These are phyloP conservation scores for Aureobasidium melanogenum DNA, from an alignment of 2,329 filamentous ascomycete species.

Conservation along the genomic window DNA sequence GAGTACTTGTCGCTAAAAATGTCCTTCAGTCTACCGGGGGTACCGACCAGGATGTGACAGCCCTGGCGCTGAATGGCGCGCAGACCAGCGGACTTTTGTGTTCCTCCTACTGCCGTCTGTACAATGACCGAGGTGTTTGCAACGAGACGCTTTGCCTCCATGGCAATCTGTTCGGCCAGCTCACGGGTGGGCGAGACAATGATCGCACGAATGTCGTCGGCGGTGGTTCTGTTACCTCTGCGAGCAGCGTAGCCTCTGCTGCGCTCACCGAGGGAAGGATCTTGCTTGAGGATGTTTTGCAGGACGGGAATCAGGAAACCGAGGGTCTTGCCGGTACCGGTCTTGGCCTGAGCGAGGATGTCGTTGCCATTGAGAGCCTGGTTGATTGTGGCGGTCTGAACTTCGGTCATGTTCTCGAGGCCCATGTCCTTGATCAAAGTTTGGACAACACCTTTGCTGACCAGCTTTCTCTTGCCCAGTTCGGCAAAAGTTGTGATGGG, in stretches of 20 bases:
- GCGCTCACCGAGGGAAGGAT: constrained; percentile 51
- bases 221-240: constrained; percentile 22
- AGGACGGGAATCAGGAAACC: constrained; percentile 83
- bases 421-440: constrained; percentile 64
- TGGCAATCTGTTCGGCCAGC: constrained; percentile 55
- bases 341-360: constrained; percentile 87
- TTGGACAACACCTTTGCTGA: constrained; percentile 57
- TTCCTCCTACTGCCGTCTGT: constrained; percentile 83
- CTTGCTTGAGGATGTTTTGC: constrained; percentile 62
- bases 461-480: constrained; percentile 36
- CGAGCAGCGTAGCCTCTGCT: background rate
- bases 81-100: constrained; percentile 63
- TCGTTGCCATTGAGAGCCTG: constrained; percentile 72
- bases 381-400: constrained; percentile 76
- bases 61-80: constrained; percentile 60
- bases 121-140: constrained; percentile 57
- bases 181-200: constrained; percentile 56
- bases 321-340: constrained; percentile 92
- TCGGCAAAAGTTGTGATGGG: constrained; percentile 34
- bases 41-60: constrained; percentile 84
- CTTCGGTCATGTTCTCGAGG: constrained; percentile 82
- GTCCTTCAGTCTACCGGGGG: constrained; percentile 80
- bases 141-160: constrained; percentile 63
- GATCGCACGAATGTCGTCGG: constrained; percentile 49
- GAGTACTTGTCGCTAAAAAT: constrained; percentile 58